phyloP scores from a whole-genome alignment of 1,284 basidiomycete species.

The Pterulicium gracile region DNA sequence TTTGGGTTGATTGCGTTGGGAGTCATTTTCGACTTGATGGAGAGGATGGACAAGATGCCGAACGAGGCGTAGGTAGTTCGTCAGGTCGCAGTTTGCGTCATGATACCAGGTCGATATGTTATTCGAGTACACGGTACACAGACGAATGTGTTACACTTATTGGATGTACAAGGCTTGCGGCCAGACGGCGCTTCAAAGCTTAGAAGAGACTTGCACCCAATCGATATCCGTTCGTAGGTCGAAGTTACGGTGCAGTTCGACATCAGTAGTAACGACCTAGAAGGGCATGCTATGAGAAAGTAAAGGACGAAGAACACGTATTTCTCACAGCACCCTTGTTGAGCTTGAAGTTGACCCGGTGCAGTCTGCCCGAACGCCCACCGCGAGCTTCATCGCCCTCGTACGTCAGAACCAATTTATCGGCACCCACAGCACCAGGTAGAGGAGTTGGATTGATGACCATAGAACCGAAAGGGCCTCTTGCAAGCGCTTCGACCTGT shows the following conservation, averaged over 20 bases:
- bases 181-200: not conserved
- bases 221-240: not conserved
- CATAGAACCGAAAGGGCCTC: slow-evolving; percentile 46
- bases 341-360: slow-evolving; percentile 38
- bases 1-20: slow-evolving; percentile 58
- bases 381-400: slow-evolving; percentile 61
- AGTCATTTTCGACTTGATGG: slow-evolving; percentile 47
- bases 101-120: too few relatives aligned
- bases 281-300: not conserved
- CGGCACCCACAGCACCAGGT: slow-evolving; percentile 27
- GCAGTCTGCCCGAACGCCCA: slow-evolving; percentile 43
- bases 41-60: too few relatives aligned
- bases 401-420: slow-evolving; percentile 40
- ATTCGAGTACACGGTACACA: too few relatives aligned
- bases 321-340: slow-evolving; percentile 34
- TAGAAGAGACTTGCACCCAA: not conserved
- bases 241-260: slow-evolving; percentile 2
- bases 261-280: slow-evolving; percentile 1
- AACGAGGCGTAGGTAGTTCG: too few relatives aligned
- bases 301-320: not conserved
- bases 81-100: too few relatives aligned
- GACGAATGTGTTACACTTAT: too few relatives aligned
- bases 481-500: slow-evolving; percentile 34
- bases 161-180: too few relatives aligned
- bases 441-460: slow-evolving; percentile 39